These are phyloP conservation scores for Tulasnella sp. DNA, from an alignment of 768 basidiomycete species.

Conservation along the genomic window DNA sequence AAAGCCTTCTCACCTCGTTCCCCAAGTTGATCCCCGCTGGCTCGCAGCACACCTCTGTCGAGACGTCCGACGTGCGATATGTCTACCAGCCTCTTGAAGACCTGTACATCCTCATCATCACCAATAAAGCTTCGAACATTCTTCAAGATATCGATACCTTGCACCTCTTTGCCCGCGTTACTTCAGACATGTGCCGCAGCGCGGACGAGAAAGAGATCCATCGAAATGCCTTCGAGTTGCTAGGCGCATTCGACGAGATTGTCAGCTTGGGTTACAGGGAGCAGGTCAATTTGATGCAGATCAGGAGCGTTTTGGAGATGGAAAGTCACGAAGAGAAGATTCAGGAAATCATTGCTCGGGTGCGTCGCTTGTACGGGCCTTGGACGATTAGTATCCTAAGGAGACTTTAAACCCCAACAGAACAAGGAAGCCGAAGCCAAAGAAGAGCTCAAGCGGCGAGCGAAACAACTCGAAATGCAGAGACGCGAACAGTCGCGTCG, in stretches of 20 bases:
- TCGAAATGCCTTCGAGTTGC: slow-evolving; percentile 84
- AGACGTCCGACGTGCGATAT: slow-evolving; percentile 89
- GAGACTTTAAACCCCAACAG: slow-evolving; percentile 33
- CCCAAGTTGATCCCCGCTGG: slow-evolving; percentile 93
- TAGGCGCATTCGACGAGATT: slow-evolving; percentile 95
- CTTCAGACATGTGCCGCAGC: slow-evolving; percentile 81
- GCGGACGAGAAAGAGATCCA: slow-evolving; percentile 85
- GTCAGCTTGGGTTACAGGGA: slow-evolving; percentile 68
- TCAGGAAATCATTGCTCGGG: slow-evolving; percentile 94
- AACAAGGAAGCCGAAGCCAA: slow-evolving; percentile 99
- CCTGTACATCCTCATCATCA: slow-evolving; percentile 93
- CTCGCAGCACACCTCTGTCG: slow-evolving; percentile 93
- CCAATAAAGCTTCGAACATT: slow-evolving; percentile 98
- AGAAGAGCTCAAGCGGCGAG: slow-evolving; percentile 95
- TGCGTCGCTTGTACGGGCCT: slow-evolving; percentile 34
- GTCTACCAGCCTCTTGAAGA: slow-evolving; percentile 96
- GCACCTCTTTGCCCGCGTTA: slow-evolving; percentile 86
- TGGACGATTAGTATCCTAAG: neutral
- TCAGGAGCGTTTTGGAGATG: slow-evolving; percentile 40
- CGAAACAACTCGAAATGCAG: slow-evolving; percentile 97
- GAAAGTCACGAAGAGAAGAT: slow-evolving; percentile 55
- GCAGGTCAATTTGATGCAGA: slow-evolving; percentile 38
- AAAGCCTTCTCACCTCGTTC: slow-evolving; percentile 92
- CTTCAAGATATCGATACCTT: slow-evolving; percentile 96
- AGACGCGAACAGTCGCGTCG: slow-evolving; percentile 87